These are phyloP conservation scores for Rhizoclosmatium sp. DNA, from an alignment of 192 early-diverging fungal species.

Conservation along the genomic window DNA sequence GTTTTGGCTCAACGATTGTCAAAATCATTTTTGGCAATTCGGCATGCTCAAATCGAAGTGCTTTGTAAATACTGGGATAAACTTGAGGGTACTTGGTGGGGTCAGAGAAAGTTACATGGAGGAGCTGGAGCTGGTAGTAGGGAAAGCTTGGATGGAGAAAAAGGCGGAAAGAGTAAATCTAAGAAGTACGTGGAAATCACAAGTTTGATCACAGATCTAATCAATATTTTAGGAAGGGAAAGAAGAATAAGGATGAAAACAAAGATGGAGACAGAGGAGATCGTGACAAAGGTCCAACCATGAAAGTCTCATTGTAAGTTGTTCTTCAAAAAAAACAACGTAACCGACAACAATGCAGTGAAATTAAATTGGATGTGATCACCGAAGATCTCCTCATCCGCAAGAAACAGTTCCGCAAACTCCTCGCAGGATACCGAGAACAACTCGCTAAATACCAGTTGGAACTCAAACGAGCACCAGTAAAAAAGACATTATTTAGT, in stretches of 20 bases:
- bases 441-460: constrained; percentile 38
- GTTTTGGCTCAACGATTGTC: constrained; percentile 54
- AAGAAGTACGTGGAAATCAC: constrained; percentile 19
- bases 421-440: constrained; percentile 37
- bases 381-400: constrained; percentile 52
- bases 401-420: constrained; percentile 41
- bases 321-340: not conserved
- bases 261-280: constrained; percentile 50
- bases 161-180: constrained; percentile 35
- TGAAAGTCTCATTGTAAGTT: constrained; percentile 53
- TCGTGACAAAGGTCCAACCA: constrained; percentile 28
- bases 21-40: constrained; percentile 37
- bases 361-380: constrained; percentile 46
- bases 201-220: not conserved
- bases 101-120: constrained; percentile 46
- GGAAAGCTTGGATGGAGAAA: constrained; percentile 43
- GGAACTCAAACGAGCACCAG: constrained; percentile 26
- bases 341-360: constrained; percentile 25
- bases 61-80: constrained; percentile 60
- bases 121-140: constrained; percentile 34
- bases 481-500: constrained; percentile 22
- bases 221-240: constrained; percentile 35
- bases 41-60: constrained; percentile 46
- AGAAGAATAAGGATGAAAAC: constrained; percentile 38
- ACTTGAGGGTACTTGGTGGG: constrained; percentile 57